Conservation (phyloP, 306 rosid genomes). For the Cyclanthera cordifolia region DNA sequence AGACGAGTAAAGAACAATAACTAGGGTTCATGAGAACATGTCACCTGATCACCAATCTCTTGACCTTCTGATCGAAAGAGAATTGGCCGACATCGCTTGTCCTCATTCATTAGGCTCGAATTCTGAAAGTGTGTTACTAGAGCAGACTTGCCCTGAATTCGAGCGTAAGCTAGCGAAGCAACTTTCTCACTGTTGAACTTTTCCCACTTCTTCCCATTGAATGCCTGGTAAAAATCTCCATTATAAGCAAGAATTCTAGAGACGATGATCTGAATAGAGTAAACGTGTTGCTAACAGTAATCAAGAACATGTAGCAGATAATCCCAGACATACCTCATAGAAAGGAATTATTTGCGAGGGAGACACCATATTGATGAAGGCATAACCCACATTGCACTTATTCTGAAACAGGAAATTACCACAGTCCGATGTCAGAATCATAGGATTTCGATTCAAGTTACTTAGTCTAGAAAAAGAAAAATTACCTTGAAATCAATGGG, state of each 20-base stretch:
- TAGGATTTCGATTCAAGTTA: neutral
- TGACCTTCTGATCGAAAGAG: conserved; percentile 84
- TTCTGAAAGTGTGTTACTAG: conserved; percentile 90
- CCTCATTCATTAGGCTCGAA: conserved; percentile 90
- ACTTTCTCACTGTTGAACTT: conserved; percentile 86
- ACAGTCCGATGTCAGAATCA: conserved; percentile 15
- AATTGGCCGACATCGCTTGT: conserved; percentile 84
- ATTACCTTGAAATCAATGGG: no score
- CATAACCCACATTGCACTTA: conserved; percentile 95
- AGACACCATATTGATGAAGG: conserved; percentile 93
- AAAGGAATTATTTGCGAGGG: conserved; percentile 68
- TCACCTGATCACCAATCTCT: conserved; percentile 64
- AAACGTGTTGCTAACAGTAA: neutral
- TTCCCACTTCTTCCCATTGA: conserved; percentile 92
- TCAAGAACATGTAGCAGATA: neutral
- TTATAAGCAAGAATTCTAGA: neutral
- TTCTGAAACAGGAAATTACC: conserved; percentile 43
- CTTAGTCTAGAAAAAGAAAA: neutral
- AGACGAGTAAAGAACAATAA: neutral
- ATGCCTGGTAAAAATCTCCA: conserved; percentile 34
- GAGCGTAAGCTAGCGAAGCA: conserved; percentile 85
- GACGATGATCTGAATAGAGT: neutral
- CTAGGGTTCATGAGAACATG: neutral
- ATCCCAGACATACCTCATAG: conserved; percentile 44
- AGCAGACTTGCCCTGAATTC: conserved; percentile 88